Percentiles rank a stretch among this genome's conserved stretches.
phyloP scores from a whole-genome alignment of 2,329 filamentous ascomycete genomes.

The Claviceps digitariae region DNA sequence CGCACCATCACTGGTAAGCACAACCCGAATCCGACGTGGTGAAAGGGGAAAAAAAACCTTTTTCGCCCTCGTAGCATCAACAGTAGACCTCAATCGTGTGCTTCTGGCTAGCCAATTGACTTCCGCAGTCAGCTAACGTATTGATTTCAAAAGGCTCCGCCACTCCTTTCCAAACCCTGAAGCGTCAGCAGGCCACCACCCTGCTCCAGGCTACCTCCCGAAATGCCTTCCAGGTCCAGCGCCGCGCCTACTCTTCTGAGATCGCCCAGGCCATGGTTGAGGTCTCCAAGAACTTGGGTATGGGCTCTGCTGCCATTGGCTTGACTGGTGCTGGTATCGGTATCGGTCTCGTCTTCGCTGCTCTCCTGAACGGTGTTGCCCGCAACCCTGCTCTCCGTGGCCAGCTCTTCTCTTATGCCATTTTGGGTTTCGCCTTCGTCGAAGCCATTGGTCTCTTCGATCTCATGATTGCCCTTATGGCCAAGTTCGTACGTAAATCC shows the following conservation, averaged over 20 bases:
- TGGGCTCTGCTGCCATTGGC: slow-evolving; percentile 82
- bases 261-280: slow-evolving; percentile 79
- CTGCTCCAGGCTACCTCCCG: slow-evolving; percentile 53
- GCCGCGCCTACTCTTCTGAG: slow-evolving; percentile 75
- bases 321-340: slow-evolving; percentile 86
- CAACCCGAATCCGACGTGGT: not conserved
- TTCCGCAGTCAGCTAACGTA: slow-evolving; percentile 19
- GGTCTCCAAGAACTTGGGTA: slow-evolving; percentile 83
- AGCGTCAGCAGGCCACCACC: slow-evolving; percentile 57
- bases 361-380: slow-evolving; percentile 78
- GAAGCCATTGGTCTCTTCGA: slow-evolving; percentile 85
- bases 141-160: slow-evolving; percentile 31
- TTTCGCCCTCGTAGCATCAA: slow-evolving; percentile 6
- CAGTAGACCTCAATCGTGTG: slow-evolving; percentile 11
- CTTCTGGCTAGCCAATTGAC: slow-evolving; percentile 19
- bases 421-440: slow-evolving; percentile 91
- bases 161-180: slow-evolving; percentile 58
- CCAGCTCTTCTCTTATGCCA: slow-evolving; percentile 93
- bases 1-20: slow-evolving; percentile 63
- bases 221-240: slow-evolving; percentile 50
- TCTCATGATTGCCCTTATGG: slow-evolving; percentile 87
- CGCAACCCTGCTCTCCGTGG: slow-evolving; percentile 90
- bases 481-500: slow-evolving; percentile 59
- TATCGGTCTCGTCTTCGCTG: slow-evolving; percentile 90
- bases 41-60: slow-evolving; percentile 23